Evolutionary conservation across 2,329 filamentous ascomycete genomes (phyloP), one percentile per base, ranked within the genome.

Genomic region (Metarhizium guizhouense): DNA sequence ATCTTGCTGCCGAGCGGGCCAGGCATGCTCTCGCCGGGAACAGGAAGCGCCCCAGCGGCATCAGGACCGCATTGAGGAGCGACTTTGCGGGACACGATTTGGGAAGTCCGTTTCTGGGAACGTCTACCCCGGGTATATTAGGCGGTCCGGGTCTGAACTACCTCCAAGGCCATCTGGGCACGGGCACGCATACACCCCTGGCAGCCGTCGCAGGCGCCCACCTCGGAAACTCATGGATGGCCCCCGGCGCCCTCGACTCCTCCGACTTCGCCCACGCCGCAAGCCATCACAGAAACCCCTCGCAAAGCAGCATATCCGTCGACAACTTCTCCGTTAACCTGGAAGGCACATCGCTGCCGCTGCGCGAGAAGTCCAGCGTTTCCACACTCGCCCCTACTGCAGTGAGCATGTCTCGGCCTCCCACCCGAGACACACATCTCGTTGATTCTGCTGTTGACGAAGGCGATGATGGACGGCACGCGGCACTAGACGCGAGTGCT

Each of bases 111-210:
- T 86, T 80, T 70, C 74, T 81, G 62, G 85, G 76, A 61, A 77
- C 77, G 64, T 74, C 78, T n/a, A 83, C 81, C 20, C 81, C 82
- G 2, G 83, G 83, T 1, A 80, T 87, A 49, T 79, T 87, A 5
- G 87, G 88, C 56, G 87, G 86, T 34, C 86, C 87, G 11, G 91
- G 89, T 62, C 77, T 93, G 63, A 86, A 86, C 68, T 94, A 93
- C 70, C 93, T 94, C 65, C 88, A 92, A 67, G 83, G 87, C 18
- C 88, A 91, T 61, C 76, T 93, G 4, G 82, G 84, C 8, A 88
- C 87, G 51, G 89, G 89, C 30, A 84, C 87, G 13, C 86, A 89
- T 59, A 93, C 89, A 30, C 89, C 89, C 47, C 77, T 93, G 34
- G 88, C 89, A 6, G 88, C 88, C 52, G 86, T 92, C 51, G 88